Evolutionary conservation across 2,329 filamentous ascomycete species (phyloP).

Genomic region (Alternaria infectoria): DNA sequence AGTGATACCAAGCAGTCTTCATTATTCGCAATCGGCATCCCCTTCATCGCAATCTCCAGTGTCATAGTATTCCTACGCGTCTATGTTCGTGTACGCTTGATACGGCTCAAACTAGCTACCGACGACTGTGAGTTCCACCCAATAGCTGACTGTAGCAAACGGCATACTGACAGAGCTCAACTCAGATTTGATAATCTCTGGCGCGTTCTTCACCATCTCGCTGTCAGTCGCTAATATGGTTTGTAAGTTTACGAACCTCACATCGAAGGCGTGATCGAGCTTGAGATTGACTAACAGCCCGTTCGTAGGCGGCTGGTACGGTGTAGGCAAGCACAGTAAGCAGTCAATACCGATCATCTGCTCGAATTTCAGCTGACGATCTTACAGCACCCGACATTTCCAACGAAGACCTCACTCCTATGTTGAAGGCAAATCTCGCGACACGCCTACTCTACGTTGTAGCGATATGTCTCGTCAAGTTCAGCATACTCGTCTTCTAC

Average conservation of each 20-base stretch:
- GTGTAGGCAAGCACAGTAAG: background rate
- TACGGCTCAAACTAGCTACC: background rate
- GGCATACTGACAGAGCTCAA: background rate
- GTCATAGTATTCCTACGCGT: background rate
- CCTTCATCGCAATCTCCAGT: background rate
- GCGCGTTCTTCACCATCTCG: background rate
- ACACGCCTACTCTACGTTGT: background rate
- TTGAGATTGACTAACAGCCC: background rate
- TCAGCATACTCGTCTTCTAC: background rate
- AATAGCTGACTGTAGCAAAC: accelerated
- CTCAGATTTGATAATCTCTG: background rate
- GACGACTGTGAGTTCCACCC: background rate
- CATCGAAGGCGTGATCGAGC: background rate
- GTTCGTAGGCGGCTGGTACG: background rate
- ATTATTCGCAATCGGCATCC: background rate
- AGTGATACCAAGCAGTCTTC: background rate
- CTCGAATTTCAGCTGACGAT: background rate
- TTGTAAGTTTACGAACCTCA: background rate
- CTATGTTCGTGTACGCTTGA: background rate
- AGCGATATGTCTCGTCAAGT: background rate
- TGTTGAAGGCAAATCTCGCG: background rate
- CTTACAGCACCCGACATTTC: background rate
- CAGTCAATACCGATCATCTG: background rate
- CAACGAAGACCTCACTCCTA: background rate
- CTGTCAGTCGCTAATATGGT: background rate